A percentile compares a stretch with the other conserved stretches of the same genome.
These are phyloP conservation scores for Rachicladosporium sp. DNA, from an alignment of 2,329 filamentous ascomycete species.

Conservation along the genomic window DNA sequence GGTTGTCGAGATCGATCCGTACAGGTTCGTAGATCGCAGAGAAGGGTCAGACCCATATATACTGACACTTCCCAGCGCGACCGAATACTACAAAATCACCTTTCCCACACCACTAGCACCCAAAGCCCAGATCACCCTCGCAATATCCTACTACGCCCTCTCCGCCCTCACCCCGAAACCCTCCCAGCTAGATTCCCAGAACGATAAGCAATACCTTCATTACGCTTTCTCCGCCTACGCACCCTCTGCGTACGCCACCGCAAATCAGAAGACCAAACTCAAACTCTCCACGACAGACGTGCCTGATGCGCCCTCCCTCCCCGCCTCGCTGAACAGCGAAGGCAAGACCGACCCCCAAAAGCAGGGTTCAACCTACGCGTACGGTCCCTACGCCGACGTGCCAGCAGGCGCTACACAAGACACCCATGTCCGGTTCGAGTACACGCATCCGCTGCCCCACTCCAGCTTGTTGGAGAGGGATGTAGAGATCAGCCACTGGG, in stretches of 20 bases:
- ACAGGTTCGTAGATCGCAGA: slow-evolving; percentile 32
- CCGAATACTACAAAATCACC: slow-evolving; percentile 70
- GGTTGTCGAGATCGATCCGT: slow-evolving; percentile 45
- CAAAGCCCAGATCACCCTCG: slow-evolving; percentile 69
- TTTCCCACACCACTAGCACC: slow-evolving; percentile 65
- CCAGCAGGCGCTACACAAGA: slow-evolving; percentile 64
- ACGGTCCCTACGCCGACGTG: slow-evolving; percentile 76
- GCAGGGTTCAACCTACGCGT: slow-evolving; percentile 74
- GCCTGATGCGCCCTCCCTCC: slow-evolving; percentile 62
- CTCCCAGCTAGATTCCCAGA: slow-evolving; percentile 60
- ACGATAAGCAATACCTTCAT: slow-evolving; percentile 72
- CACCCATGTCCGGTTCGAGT: slow-evolving; percentile 79
- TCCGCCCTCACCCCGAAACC: slow-evolving; percentile 71
- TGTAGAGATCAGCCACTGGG: slow-evolving; percentile 94
- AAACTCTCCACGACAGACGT: slow-evolving; percentile 70
- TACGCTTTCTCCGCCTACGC: slow-evolving; percentile 79
- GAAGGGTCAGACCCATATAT: background rate
- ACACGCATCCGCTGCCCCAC: slow-evolving; percentile 80
- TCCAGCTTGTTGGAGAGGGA: slow-evolving; percentile 73
- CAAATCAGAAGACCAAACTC: slow-evolving; percentile 94
- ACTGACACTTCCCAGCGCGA: slow-evolving; percentile 20
- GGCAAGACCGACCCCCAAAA: slow-evolving; percentile 61
- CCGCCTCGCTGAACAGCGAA: slow-evolving; percentile 43
- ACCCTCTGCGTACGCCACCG: slow-evolving; percentile 69
- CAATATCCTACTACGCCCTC: slow-evolving; percentile 73